A percentile compares a stretch with the other conserved stretches of the same genome.
phyloP scores from a whole-genome alignment of 495 filamentous ascomycete species.

The Aspergillus hancockii region DNA sequence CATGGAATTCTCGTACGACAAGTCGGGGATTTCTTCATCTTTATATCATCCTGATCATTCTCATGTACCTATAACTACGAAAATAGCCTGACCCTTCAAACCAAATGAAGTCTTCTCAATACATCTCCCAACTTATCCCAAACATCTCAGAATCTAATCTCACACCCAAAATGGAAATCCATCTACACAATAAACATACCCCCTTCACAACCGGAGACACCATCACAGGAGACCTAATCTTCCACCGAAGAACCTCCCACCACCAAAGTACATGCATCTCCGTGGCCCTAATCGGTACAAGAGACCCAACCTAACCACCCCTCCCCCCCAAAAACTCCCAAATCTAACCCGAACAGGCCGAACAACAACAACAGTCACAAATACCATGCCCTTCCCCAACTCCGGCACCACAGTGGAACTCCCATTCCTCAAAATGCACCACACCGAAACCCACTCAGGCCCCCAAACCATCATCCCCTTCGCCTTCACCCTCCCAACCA shows the following conservation, averaged over 20 bases:
- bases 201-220: not conserved
- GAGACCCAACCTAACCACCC: not conserved
- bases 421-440: not conserved
- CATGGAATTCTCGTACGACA: too few species aligned
- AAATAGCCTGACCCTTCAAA: not conserved
- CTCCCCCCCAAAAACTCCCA: not conserved
- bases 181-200: not conserved
- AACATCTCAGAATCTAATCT: not conserved
- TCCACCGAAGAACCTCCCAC: not conserved
- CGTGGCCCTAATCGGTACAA: not conserved
- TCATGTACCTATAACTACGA: too few species aligned
- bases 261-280: not conserved
- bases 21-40: not conserved
- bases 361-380: not conserved
- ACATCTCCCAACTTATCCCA: not conserved
- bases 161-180: not conserved
- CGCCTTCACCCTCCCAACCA: not conserved
- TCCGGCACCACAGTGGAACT: not conserved
- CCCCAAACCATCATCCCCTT: not conserved
- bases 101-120: not conserved
- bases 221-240: not conserved
- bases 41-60: not conserved
- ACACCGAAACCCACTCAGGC: not conserved
- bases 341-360: not conserved
- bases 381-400: not conserved